Conservation (phyloP, 805 yeast genomes). For the Diddensiella santjacobensis region DNA sequence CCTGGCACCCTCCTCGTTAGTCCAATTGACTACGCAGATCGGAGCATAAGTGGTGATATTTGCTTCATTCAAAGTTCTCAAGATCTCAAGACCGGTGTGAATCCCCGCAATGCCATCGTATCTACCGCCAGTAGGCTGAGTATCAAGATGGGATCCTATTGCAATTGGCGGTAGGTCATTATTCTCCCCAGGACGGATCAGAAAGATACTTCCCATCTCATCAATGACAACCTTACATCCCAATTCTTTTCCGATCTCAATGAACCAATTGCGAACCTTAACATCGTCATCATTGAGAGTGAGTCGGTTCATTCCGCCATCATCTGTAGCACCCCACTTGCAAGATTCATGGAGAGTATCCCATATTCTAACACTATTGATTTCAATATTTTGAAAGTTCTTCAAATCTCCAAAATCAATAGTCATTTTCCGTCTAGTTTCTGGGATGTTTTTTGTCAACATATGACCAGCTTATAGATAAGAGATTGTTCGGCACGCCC, state of each 20-base stretch:
- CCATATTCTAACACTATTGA: slow-evolving; percentile 44
- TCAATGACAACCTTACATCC: slow-evolving; percentile 62
- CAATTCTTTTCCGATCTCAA: slow-evolving; percentile 45
- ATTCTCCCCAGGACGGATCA: slow-evolving; percentile 55
- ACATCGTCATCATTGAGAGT: slow-evolving; percentile 63
- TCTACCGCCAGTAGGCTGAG: slow-evolving; percentile 76
- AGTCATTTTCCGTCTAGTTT: no score
- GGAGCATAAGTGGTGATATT: slow-evolving; percentile 60
- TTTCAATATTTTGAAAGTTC: slow-evolving; percentile 11
- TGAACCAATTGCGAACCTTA: slow-evolving; percentile 63
- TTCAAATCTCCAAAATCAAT: neutral
- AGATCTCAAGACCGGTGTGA: slow-evolving; percentile 59
- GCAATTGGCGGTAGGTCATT: slow-evolving; percentile 51
- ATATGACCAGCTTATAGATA: no score
- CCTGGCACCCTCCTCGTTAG: slow-evolving; percentile 76
- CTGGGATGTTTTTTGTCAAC: no score
- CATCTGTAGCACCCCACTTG: slow-evolving; percentile 55
- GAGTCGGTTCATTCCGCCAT: slow-evolving; percentile 66
- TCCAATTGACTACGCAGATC: slow-evolving; percentile 64
- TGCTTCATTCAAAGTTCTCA: slow-evolving; percentile 61
- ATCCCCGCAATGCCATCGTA: slow-evolving; percentile 74
- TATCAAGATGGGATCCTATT: slow-evolving; percentile 71
- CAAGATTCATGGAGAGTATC: slow-evolving; percentile 62
- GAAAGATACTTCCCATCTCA: slow-evolving; percentile 66
- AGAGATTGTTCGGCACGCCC: no score